A percentile compares a stretch with the other conserved stretches of the same genome.
These are phyloP conservation scores for Phytophthora macrochlamydospora DNA, from an alignment of 352 stramenopile genomes.

Conservation along the genomic window DNA sequence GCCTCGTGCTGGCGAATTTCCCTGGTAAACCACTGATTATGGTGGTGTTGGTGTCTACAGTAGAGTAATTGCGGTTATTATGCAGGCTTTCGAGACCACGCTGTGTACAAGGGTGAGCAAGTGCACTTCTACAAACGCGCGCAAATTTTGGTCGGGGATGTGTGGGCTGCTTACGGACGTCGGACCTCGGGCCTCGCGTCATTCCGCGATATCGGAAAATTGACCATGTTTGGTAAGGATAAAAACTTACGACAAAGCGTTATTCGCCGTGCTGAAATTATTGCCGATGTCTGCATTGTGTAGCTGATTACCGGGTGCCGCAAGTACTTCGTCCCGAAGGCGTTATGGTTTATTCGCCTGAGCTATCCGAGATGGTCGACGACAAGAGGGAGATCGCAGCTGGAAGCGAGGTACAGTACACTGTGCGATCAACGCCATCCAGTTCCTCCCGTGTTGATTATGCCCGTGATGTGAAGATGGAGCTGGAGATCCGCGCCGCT, in stretches of 20 bases:
- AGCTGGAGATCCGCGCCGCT: slow-evolving; percentile 83
- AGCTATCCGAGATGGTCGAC: slow-evolving; percentile 56
- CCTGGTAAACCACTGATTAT: slow-evolving; percentile 35
- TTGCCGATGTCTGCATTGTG: background rate
- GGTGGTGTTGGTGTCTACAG: no score
- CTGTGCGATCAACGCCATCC: background rate
- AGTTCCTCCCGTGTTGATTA: no score
- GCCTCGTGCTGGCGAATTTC: slow-evolving; percentile 71
- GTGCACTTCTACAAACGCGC: slow-evolving; percentile 92
- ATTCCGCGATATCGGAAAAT: slow-evolving; percentile 83
- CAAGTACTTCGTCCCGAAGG: slow-evolving; percentile 77
- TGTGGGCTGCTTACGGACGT: slow-evolving; percentile 87
- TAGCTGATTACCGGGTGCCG: slow-evolving; percentile 89
- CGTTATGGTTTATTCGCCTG: slow-evolving; percentile 64
- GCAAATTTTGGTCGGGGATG: slow-evolving; percentile 87
- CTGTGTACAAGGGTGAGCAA: slow-evolving; percentile 80
- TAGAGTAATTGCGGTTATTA: background rate
- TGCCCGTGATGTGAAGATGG: slow-evolving; percentile 41
- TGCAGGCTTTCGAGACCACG: slow-evolving; percentile 82
- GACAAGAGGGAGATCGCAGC: slow-evolving; percentile 59
- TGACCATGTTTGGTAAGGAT: slow-evolving; percentile 88
- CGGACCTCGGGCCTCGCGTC: slow-evolving; percentile 43
- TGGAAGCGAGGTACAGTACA: slow-evolving; percentile 58
- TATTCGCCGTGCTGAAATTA: no score
- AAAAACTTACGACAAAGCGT: background rate